These are phyloP conservation scores for Obelidium mucronatum DNA, from an alignment of 192 early-diverging fungal genomes.

Conservation along the genomic window DNA sequence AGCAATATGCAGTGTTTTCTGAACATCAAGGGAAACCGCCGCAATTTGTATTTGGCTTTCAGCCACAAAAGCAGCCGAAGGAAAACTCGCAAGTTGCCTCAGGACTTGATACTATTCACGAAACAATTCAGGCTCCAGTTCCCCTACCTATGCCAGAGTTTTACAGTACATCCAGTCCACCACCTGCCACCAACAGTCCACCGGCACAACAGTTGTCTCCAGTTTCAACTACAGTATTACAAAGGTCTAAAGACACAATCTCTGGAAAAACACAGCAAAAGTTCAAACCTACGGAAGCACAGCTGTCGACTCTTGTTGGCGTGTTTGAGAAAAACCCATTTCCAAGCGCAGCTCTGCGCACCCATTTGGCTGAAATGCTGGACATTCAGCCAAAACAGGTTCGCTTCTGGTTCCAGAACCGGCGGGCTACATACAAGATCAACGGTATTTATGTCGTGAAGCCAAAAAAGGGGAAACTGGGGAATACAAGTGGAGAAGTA, in stretches of 20 bases:
- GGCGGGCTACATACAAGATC: conserved; percentile 19
- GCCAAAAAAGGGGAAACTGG: not conserved
- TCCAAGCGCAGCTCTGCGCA: not conserved
- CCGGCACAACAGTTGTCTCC: not conserved
- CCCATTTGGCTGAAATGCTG: conserved; percentile 2
- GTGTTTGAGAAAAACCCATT: conserved; percentile 29
- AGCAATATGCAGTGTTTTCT: no score
- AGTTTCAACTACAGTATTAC: no score
- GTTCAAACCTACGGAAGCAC: conserved; percentile 24
- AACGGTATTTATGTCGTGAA: conserved; percentile 29
- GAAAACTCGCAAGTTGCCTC: no score
- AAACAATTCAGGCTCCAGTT: not conserved
- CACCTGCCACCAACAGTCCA: not conserved
- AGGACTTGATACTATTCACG: not conserved
- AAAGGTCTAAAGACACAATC: no score
- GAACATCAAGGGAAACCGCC: no score
- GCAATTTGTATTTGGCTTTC: no score
- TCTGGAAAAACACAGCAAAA: not conserved
- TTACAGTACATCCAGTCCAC: no score
- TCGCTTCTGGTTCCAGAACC: conserved; percentile 38
- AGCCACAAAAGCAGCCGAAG: no score
- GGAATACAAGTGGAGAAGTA: not conserved
- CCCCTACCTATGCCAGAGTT: not conserved
- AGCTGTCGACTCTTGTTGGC: conserved; percentile 19
- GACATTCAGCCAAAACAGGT: conserved; percentile 21